These are phyloP conservation scores for Penicillium glabrum DNA, from an alignment of 2,329 filamentous ascomycete species.

Conservation along the genomic window DNA sequence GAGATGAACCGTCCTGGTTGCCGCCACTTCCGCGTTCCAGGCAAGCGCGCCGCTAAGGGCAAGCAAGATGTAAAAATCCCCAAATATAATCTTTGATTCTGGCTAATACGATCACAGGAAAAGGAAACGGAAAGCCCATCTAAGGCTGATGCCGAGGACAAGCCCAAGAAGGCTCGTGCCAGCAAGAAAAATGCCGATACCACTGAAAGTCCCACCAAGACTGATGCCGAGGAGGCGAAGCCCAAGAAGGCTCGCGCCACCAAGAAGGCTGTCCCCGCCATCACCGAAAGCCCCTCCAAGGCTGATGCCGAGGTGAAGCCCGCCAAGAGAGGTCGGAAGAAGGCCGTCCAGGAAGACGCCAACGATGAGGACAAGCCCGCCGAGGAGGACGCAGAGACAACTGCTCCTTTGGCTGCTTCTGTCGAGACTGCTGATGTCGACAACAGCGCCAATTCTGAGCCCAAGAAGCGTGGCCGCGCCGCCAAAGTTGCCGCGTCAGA, in stretches of 20 bases:
- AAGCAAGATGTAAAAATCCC: constrained; percentile 22
- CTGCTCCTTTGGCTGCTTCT: constrained; percentile 10
- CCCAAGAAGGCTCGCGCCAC: constrained; percentile 11
- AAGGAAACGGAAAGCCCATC: constrained; percentile 9
- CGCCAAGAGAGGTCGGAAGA: not conserved
- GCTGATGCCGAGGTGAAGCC: not conserved
- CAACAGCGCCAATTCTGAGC: constrained; percentile 9
- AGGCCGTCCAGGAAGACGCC: not conserved
- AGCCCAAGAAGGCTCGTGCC: constrained; percentile 12
- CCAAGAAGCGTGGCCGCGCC: constrained; percentile 24
- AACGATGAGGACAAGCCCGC: not conserved
- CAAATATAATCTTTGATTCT: no score
- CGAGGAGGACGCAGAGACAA: constrained; percentile 7
- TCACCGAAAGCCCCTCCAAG: not conserved
- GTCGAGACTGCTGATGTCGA: constrained; percentile 5
- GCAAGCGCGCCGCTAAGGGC: constrained; percentile 33
- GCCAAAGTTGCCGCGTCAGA: constrained; percentile 12
- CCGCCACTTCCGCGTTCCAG: constrained; percentile 58
- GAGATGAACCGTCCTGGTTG: constrained; percentile 70
- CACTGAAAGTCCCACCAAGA: not conserved
- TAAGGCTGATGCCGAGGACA: not conserved
- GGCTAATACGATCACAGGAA: not conserved
- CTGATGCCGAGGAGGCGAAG: not conserved
- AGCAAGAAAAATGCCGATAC: not conserved
- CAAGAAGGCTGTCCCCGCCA: not conserved